phyloP scores from a whole-genome alignment of 2,329 filamentous ascomycete species.

The Ceratocystis lukuohia region DNA sequence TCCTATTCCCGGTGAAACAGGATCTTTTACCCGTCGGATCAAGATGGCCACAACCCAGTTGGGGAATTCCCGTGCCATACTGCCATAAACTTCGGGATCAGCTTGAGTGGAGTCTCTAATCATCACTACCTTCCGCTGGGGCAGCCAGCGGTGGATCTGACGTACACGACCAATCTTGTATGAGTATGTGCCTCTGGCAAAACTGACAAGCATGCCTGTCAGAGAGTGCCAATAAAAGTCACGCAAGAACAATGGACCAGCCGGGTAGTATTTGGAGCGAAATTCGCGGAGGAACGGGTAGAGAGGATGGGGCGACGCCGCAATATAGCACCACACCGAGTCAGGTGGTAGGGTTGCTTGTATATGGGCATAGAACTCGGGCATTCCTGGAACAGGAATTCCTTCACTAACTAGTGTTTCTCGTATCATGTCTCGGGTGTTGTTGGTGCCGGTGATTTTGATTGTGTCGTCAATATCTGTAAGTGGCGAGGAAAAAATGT shows the following conservation, averaged over 20 bases:
- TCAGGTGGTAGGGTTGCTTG: slow-evolving; percentile 38
- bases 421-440: slow-evolving; percentile 64
- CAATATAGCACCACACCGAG: slow-evolving; percentile 84
- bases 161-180: slow-evolving; percentile 76
- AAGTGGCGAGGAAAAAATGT: background rate
- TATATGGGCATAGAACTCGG: slow-evolving; percentile 62
- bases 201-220: slow-evolving; percentile 60
- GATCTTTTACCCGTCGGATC: slow-evolving; percentile 67
- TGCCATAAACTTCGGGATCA: slow-evolving; percentile 80
- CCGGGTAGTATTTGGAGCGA: slow-evolving; percentile 54
- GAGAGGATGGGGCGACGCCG: slow-evolving; percentile 85
- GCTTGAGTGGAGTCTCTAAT: slow-evolving; percentile 86
- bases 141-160: slow-evolving; percentile 68
- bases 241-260: slow-evolving; percentile 69
- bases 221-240: slow-evolving; percentile 80
- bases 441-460: slow-evolving; percentile 73
- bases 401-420: slow-evolving; percentile 73
- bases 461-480: slow-evolving; percentile 89
- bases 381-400: slow-evolving; percentile 63
- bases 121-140: slow-evolving; percentile 62
- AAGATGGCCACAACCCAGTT: slow-evolving; percentile 73
- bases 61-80: slow-evolving; percentile 54
- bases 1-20: background rate
- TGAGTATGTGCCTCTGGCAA: slow-evolving; percentile 67
- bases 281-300: slow-evolving; percentile 77